Evolutionary conservation across 768 basidiomycete species (phyloP).

Genomic region (Rhizopogon vinicolor): DNA sequence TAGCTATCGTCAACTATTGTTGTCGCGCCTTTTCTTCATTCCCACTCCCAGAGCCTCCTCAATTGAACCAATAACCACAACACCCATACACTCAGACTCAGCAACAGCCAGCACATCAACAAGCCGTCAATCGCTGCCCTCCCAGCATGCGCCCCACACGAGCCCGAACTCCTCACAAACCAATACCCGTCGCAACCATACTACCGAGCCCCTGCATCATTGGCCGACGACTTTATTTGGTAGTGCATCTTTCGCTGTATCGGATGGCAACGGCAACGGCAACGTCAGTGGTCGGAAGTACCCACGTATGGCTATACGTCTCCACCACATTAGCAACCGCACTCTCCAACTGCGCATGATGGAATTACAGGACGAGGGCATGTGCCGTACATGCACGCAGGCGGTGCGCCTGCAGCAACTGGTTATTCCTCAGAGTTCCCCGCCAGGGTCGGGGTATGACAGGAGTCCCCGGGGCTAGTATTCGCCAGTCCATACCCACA

Average conservation of each 20-base stretch:
- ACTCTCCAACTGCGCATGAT: background rate
- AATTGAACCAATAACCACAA: conserved; percentile 1
- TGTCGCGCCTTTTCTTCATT: too few relatives aligned
- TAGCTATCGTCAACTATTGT: background rate
- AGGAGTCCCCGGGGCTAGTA: background rate
- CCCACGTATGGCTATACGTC: conserved; percentile 14
- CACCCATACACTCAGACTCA: conserved; percentile 10
- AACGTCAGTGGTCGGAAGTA: background rate
- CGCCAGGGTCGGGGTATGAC: conserved; percentile 10
- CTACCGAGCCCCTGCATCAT: too few relatives aligned
- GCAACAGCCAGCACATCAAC: conserved; percentile 2
- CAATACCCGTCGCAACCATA: too few relatives aligned
- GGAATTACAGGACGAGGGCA: conserved; percentile 6
- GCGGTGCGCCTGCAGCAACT: background rate
- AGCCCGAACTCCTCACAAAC: too few relatives aligned
- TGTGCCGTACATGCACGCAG: conserved; percentile 9
- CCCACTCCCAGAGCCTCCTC: conserved; percentile 3
- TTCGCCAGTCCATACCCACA: background rate
- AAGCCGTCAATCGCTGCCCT: too few relatives aligned
- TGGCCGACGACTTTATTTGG: too few relatives aligned
- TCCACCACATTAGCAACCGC: conserved; percentile 13
- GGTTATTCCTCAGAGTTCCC: background rate
- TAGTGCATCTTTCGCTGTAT: too few relatives aligned
- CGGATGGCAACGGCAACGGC: too few relatives aligned
- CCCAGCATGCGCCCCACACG: conserved; percentile 1